Base-by-base conservation (phyloP, 2,329 filamentous ascomycete species). In the Fusarium decemcellulare region DNA sequence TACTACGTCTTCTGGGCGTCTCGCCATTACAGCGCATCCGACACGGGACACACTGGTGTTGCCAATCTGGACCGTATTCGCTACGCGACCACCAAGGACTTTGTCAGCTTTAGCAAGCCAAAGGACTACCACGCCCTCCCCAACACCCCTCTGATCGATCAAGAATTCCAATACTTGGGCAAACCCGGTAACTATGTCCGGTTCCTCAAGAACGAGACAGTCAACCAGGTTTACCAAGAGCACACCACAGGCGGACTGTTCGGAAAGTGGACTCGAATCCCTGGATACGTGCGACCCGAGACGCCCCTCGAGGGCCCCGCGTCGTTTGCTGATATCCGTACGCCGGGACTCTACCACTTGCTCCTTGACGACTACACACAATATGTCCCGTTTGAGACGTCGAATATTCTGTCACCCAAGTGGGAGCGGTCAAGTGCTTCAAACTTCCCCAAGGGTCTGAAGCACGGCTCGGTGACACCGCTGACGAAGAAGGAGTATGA, bases 151-250 rank as follows among this genome's bases (percentile, higher is more conserved):
- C 74, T 87, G 39, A 87, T 87, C 62, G 85, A 87, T 63, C 81
- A 85, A 32, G 81, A 84, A 56, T 82, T 87, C 72, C 79, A 84
- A 32, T 76, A 80, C 18, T 75, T 86, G 0, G 83, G 82, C 39
- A 73, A 75, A 8, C 74, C 77, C 5, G 80, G 76, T 2, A 66
- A 76, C 10, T 87, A 82, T 46, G 81, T 79, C 0, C 81, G 85
- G 7, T 87, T 87, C 74, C 71, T 86, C 54, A 87, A 87, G 73
- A 84, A 87, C 68, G 84, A 86, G 71, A 81, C 82, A 0, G 80
- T 79, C 3, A 81, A 81, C 39, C 80, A 81, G n/a, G 81, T 87
- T 5, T 87, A 83, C 62, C 81, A 83, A 42, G 84, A 87, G 66
- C 77, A 78, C 9, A 82, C 80, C 1, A 79, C 81, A 0, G 76